Percentiles rank a stretch among this genome's conserved stretches.
phyloP scores from a whole-genome alignment of 345 rosid species.

The Salix viminalis region DNA sequence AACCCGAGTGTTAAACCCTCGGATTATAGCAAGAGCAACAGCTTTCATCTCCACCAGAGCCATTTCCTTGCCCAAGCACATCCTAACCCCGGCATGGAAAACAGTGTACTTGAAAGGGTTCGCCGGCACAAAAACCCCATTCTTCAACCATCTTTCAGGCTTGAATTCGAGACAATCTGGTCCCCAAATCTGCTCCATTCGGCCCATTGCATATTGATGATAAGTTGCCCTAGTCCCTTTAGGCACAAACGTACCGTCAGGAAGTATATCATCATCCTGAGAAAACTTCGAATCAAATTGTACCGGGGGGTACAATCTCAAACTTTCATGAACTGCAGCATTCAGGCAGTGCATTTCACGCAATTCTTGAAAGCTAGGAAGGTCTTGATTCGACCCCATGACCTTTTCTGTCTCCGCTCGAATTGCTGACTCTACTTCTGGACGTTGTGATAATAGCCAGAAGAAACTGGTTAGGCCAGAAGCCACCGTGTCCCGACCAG shows the following conservation, averaged over 20 bases:
- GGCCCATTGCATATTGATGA: slow-evolving; percentile 64
- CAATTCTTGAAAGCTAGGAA: slow-evolving; percentile 35
- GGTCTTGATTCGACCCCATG: slow-evolving; percentile 4
- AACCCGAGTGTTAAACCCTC: slow-evolving; percentile 36
- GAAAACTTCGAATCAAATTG: slow-evolving; percentile 60
- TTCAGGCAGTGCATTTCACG: slow-evolving; percentile 44
- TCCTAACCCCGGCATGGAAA: slow-evolving; percentile 62
- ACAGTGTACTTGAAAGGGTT: slow-evolving; percentile 53
- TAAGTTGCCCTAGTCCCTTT: slow-evolving; percentile 51
- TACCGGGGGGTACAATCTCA: slow-evolving; percentile 64
- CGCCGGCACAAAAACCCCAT: slow-evolving; percentile 36
- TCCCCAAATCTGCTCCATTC: slow-evolving; percentile 59
- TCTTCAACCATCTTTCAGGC: slow-evolving; percentile 54
- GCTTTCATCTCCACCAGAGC: slow-evolving; percentile 55
- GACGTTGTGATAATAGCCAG: slow-evolving; percentile 42
- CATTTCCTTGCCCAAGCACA: slow-evolving; percentile 66
- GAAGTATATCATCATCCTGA: slow-evolving; percentile 41
- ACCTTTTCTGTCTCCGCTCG: slow-evolving; percentile 20
- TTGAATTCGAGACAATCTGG: slow-evolving; percentile 39
- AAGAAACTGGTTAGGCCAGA: slow-evolving; percentile 45
- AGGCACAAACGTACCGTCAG: slow-evolving; percentile 47
- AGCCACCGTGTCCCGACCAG: slow-evolving; percentile 22
- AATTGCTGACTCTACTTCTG: slow-evolving; percentile 35
- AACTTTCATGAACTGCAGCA: slow-evolving; percentile 49
- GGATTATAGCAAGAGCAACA: slow-evolving; percentile 40